Evolutionary conservation across 495 filamentous ascomycete species (phyloP).

Genomic region (Neurospora discreta): DNA sequence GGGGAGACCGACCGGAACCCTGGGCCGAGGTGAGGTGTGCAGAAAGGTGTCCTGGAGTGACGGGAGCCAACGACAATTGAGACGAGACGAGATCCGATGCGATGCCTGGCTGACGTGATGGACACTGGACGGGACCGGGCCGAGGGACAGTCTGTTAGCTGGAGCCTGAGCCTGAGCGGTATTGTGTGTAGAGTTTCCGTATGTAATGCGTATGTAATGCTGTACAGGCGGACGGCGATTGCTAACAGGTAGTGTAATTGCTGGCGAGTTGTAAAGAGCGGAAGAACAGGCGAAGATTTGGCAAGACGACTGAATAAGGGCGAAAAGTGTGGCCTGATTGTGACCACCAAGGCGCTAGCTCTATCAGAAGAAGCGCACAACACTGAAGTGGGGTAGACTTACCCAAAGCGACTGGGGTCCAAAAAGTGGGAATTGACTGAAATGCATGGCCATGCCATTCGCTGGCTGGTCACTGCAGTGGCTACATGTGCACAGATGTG

Average conservation of each 20-base stretch:
- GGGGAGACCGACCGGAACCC: background rate
- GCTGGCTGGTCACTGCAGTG: too few species aligned
- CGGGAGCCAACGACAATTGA: background rate
- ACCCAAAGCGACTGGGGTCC: background rate
- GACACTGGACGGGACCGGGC: background rate
- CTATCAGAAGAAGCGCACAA: background rate
- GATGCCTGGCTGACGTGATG: background rate
- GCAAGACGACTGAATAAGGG: conserved; percentile 5
- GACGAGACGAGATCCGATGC: too few species aligned
- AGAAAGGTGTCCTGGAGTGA: background rate
- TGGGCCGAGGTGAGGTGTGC: background rate
- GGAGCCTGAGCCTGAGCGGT: background rate
- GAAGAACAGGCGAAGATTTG: background rate
- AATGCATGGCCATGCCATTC: background rate
- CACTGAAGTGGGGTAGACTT: background rate
- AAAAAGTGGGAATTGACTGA: background rate
- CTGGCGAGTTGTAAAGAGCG: background rate
- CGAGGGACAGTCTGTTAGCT: background rate
- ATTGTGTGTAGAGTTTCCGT: background rate
- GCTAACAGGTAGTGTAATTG: background rate
- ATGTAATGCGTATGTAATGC: background rate
- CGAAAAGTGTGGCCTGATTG: conserved; percentile 5
- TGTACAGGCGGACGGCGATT: background rate
- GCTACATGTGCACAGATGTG: too few species aligned
- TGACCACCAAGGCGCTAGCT: conserved; percentile 5